Base-by-base conservation (phyloP, 306 rosid species). In the Begonia masoniana region DNA sequence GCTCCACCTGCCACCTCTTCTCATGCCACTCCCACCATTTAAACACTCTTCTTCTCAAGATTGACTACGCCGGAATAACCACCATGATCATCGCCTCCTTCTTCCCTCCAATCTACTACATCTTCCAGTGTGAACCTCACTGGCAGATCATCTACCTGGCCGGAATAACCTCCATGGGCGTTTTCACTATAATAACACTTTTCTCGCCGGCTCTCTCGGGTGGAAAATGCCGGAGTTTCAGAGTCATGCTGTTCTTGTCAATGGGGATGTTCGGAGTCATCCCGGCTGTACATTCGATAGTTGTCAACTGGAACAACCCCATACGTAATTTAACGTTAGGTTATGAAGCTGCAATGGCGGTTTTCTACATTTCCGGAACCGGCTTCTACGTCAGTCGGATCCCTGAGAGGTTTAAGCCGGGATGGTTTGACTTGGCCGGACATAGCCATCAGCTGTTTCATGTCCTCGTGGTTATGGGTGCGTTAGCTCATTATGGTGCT, bases 391-490 rank as follows among this genome's bases (percentile, higher is more conserved):
- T 73, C 1, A 41, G 74, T 1, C 72, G 87, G 63, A 58, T 79
- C 57, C 84, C 87, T 0, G 87, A 79, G 67, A 70, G 87, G 48
- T 83, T 83, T 79, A 66, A 50, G 72, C 82, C 87, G 1, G 92
- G 84, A 10, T 76, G 64, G 67, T 83, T 83, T 67, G 92, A 83
- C 62, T 69, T 79, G 62, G 84, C 82, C 6, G 84, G 87, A 13
- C 70, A 76, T 43, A 79, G 87, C 54, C 87, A 83, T 67, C 87
- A 76, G 59, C 62, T 79, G 19, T 83, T 83, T 43, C 84, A 79
- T 79, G 62, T 83, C 14, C 55, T 83, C 67, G 84, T 79, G 64
- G 87, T 83, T 62, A 82, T 83, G 1, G 92, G 71, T 48, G 87
- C 87, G 51, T 77, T 71, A 61, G 72, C 80, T 10, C 93, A 79